A percentile compares a stretch with the other conserved stretches of the same genome.
Conservation (phyloP, 306 rosid species). For the Vigna trinervia region DNA sequence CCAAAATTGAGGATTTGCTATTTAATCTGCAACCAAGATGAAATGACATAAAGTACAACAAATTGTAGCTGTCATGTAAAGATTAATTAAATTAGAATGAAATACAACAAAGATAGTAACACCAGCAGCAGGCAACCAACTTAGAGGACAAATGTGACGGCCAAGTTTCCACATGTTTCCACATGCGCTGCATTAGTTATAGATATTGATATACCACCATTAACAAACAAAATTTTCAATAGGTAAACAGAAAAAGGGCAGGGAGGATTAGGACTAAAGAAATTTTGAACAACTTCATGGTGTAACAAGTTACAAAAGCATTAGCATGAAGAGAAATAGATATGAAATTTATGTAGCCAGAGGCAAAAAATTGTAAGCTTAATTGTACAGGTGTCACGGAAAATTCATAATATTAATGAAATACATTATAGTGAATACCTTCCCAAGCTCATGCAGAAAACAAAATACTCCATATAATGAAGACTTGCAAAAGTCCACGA, state of each 20-base stretch:
- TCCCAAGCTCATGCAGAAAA: neutral
- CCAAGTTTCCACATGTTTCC: neutral
- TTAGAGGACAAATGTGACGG: constrained; percentile 8
- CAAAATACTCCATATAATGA: neutral
- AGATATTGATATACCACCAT: constrained; percentile 3
- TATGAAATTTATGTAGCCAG: neutral
- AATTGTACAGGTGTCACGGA: neutral
- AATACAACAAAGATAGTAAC: neutral
- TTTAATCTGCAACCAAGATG: constrained; percentile 67
- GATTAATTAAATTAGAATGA: neutral
- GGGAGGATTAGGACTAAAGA: neutral
- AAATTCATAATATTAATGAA: neutral
- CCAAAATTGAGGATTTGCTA: constrained; percentile 79
- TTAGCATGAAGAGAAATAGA: neutral
- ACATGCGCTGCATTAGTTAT: constrained; percentile 13
- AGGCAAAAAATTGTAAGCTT: neutral
- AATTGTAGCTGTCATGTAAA: constrained; percentile 13
- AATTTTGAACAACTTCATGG: neutral
- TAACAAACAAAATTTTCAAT: neutral
- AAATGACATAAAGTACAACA: constrained; percentile 37
- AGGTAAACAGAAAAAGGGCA: neutral
- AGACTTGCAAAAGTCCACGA: neutral
- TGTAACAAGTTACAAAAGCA: neutral
- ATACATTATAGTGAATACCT: neutral
- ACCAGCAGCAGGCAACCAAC: constrained; percentile 17